Percentiles rank a stretch among this genome's conserved stretches.
phyloP scores from a whole-genome alignment of 1,284 basidiomycete species.

The Anthracocystis panici-leucophaei region DNA sequence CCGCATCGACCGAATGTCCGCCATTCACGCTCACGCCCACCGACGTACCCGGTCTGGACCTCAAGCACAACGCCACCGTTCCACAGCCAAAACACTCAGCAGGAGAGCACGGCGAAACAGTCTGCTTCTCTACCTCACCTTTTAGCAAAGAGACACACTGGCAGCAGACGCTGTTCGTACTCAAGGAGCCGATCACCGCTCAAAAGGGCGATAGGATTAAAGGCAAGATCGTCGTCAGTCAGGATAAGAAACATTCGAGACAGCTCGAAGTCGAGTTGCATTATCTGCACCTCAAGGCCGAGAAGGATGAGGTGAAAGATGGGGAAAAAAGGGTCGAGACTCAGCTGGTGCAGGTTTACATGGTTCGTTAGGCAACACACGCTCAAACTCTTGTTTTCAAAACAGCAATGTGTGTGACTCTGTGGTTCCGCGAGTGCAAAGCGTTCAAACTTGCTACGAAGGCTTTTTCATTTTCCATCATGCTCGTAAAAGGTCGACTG shows the following conservation, averaged over 20 bases:
- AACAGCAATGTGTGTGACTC: neutral
- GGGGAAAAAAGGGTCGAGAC: slow-evolving; percentile 31
- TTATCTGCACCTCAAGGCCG: slow-evolving; percentile 71
- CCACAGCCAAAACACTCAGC: neutral
- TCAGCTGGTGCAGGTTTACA: slow-evolving; percentile 79
- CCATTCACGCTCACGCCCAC: slow-evolving; percentile 19
- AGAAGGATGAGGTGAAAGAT: neutral
- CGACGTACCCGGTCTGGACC: slow-evolving; percentile 79
- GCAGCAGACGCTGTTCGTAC: slow-evolving; percentile 93
- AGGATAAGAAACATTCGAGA: slow-evolving; percentile 83
- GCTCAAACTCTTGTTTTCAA: no score
- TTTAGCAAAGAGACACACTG: slow-evolving; percentile 90
- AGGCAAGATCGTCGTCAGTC: slow-evolving; percentile 85
- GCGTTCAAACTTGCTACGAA: neutral
- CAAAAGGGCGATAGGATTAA: slow-evolving; percentile 82
- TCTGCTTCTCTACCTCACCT: slow-evolving; percentile 93
- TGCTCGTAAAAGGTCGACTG: neutral
- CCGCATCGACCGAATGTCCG: slow-evolving; percentile 30
- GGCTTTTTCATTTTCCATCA: no score
- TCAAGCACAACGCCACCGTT: slow-evolving; percentile 78
- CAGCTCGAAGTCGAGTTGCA: slow-evolving; percentile 94
- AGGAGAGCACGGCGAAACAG: slow-evolving; percentile 71
- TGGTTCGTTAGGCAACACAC: slow-evolving; percentile 73
- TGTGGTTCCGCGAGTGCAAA: neutral
- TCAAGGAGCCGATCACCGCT: slow-evolving; percentile 79